phyloP scores from a whole-genome alignment of 164 flowering plant genomes.

The Tetracentron sinense region DNA sequence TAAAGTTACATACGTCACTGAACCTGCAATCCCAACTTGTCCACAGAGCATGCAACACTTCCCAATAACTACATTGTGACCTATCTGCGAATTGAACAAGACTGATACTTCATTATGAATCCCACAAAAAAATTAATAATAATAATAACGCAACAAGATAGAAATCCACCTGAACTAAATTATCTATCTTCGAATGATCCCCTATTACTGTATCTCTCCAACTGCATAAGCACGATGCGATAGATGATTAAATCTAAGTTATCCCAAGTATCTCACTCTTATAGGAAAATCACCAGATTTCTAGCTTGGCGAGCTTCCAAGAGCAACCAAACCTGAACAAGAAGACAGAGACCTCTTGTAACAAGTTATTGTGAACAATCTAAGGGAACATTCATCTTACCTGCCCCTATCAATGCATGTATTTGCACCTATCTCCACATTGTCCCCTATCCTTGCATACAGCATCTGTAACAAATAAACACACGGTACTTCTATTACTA shows the following conservation, averaged over 20 bases:
- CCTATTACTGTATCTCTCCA: conserved; percentile 95
- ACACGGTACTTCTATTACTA: neutral
- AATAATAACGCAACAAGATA: conserved; percentile 10
- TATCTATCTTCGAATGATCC: conserved; percentile 79
- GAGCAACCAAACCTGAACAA: neutral
- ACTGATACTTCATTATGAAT: neutral
- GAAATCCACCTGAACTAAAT: conserved; percentile 87
- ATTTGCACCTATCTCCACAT: conserved; percentile 91
- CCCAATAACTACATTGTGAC: conserved; percentile 85
- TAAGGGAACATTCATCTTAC: conserved; percentile 23
- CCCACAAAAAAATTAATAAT: neutral
- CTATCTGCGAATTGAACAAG: conserved; percentile 55
- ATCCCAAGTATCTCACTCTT: neutral
- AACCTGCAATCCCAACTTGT: conserved; percentile 96
- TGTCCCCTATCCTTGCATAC: conserved; percentile 56
- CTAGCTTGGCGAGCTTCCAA: neutral
- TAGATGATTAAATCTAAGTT: neutral
- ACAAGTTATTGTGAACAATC: neutral
- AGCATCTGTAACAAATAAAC: conserved; percentile 35
- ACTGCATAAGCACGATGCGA: conserved; percentile 44
- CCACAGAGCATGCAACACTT: conserved; percentile 86
- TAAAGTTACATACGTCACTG: conserved; percentile 65
- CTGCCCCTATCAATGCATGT: conserved; percentile 95
- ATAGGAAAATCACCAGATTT: neutral
- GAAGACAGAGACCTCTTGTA: neutral